Conservation (phyloP, 2,329 filamentous ascomycete species). For the Penicillium sp. region DNA sequence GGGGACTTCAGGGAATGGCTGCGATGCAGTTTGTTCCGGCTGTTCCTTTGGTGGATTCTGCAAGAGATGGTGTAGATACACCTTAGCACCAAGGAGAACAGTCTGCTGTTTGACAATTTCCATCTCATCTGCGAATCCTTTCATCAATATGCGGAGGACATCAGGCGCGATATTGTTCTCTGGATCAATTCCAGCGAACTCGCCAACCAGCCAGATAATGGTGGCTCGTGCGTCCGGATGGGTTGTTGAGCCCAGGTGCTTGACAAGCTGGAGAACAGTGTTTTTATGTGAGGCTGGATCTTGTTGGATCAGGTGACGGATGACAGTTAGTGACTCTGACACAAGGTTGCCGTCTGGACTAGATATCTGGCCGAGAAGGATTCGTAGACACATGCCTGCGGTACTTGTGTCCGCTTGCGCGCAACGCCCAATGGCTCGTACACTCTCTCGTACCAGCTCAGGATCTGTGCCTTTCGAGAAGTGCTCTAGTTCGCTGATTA, state of each 20-base stretch:
- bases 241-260: conserved; percentile 83
- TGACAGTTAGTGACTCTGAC: conserved; percentile 90
- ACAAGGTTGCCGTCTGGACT: conserved; percentile 84
- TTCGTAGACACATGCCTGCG: conserved; percentile 73
- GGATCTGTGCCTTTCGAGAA: conserved; percentile 77
- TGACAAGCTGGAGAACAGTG: conserved; percentile 85
- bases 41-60: conserved; percentile 45
- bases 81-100: conserved; percentile 88
- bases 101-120: conserved; percentile 90
- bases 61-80: conserved; percentile 82
- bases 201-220: conserved; percentile 96
- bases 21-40: conserved; percentile 1
- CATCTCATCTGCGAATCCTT: conserved; percentile 78
- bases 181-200: conserved; percentile 77
- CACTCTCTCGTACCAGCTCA: conserved; percentile 79
- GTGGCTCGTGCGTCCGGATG: conserved; percentile 87
- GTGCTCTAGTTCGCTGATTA: conserved; percentile 90
- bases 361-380: conserved; percentile 83
- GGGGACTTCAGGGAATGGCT: conserved; percentile 23
- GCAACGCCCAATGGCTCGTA: conserved; percentile 89
- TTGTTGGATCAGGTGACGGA: conserved; percentile 92
- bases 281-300: conserved; percentile 76
- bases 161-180: conserved; percentile 91
- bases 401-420: conserved; percentile 73
- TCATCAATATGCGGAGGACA: conserved; percentile 82